Conservation (phyloP, 768 basidiomycete species). For the Suillus weaverae region DNA sequence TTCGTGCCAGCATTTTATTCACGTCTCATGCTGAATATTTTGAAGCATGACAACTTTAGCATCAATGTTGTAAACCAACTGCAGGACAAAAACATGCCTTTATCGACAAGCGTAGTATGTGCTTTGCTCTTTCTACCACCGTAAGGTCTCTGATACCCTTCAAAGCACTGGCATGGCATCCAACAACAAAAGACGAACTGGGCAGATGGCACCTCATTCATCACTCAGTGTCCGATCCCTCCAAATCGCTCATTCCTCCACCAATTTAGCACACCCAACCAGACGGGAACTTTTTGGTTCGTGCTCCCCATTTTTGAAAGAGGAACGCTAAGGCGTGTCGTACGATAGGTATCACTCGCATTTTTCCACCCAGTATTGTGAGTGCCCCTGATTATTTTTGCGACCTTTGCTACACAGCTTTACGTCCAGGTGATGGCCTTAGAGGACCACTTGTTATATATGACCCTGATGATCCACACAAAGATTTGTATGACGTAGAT, state of each 20-base stretch:
- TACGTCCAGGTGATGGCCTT: conserved; percentile 33
- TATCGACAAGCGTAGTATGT: conserved; percentile 37
- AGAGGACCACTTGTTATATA: conserved; percentile 47
- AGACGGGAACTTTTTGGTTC: conserved; percentile 47
- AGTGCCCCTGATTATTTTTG: conserved; percentile 30
- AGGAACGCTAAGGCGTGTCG: conserved; percentile 4
- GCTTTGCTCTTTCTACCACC: not conserved
- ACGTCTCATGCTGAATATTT: not conserved
- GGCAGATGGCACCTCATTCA: conserved; percentile 41
- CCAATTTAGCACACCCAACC: conserved; percentile 37
- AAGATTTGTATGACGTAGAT: conserved; percentile 44
- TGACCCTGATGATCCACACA: conserved; percentile 48
- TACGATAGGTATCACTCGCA: conserved; percentile 42
- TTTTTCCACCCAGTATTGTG: conserved; percentile 38
- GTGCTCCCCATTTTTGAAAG: not conserved
- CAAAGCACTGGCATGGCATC: conserved; percentile 37
- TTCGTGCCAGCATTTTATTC: conserved; percentile 7
- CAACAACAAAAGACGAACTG: conserved; percentile 33
- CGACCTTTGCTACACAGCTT: not conserved
- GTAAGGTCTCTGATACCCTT: not conserved
- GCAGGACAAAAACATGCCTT: conserved; percentile 33
- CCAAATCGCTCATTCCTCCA: conserved; percentile 41
- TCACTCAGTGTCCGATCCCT: conserved; percentile 49
- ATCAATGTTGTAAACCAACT: conserved; percentile 39
- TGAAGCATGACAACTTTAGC: conserved; percentile 33